These are phyloP conservation scores for Fusarium sp. DNA, from an alignment of 2,329 filamentous ascomycete species.

Conservation along the genomic window DNA sequence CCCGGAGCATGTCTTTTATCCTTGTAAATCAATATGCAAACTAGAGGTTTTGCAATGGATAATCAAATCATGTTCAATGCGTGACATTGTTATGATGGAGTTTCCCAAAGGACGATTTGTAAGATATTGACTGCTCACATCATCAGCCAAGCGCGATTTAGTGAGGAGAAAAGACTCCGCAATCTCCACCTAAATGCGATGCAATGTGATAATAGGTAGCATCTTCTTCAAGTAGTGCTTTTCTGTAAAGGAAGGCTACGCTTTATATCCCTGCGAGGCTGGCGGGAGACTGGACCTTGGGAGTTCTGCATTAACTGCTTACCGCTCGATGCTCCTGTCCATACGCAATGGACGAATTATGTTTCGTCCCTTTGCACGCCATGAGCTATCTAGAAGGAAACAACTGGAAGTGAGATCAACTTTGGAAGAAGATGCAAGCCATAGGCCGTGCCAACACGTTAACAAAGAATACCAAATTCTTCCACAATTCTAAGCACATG, in stretches of 20 bases:
- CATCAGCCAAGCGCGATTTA: rapidly evolving
- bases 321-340: rapidly evolving
- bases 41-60: neutral
- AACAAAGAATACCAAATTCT: no score
- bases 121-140: neutral
- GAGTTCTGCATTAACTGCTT: neutral
- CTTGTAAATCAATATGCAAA: neutral
- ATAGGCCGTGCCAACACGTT: no score
- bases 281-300: rapidly evolving
- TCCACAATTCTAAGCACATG: no score
- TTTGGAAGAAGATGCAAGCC: no score
- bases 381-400: rapidly evolving
- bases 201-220: neutral
- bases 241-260: neutral
- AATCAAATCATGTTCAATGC: rapidly evolving
- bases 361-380: rapidly evolving
- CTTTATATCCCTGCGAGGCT: rapidly evolving
- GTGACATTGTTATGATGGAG: neutral
- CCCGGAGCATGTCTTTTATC: neutral
- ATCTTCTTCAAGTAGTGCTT: neutral
- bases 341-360: neutral
- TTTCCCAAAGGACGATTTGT: neutral
- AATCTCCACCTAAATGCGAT: rapidly evolving
- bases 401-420: rapidly evolving
- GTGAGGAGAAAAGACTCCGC: neutral